phyloP scores from a whole-genome alignment of 495 filamentous ascomycete genomes.

The Peziza echinospora region DNA sequence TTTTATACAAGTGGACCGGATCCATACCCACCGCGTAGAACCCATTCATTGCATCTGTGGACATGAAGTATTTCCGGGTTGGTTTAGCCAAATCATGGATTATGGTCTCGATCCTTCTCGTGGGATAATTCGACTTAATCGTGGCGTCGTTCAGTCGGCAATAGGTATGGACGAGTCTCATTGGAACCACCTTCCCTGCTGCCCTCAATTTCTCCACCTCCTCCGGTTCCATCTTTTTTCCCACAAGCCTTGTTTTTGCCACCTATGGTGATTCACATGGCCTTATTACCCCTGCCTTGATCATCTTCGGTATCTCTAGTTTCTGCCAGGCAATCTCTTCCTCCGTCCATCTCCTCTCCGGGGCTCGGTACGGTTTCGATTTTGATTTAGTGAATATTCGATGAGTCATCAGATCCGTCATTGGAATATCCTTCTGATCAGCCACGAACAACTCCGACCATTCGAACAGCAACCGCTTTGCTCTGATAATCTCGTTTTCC shows the following conservation, averaged over 20 bases:
- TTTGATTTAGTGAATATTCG: not conserved
- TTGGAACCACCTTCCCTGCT: not conserved
- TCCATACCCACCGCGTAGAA: not conserved
- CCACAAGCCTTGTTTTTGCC: not conserved
- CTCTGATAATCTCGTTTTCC: not conserved
- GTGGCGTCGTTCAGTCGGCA: not conserved
- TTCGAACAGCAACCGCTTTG: not conserved
- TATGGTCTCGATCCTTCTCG: not conserved
- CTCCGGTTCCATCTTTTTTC: not conserved
- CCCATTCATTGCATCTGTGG: not conserved
- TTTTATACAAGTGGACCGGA: not conserved
- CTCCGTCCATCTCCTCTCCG: not conserved
- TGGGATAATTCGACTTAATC: not conserved
- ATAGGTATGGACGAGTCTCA: not conserved
- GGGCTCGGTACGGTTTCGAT: not conserved
- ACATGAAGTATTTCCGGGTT: not conserved
- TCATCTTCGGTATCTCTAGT: not conserved
- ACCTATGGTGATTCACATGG: not conserved
- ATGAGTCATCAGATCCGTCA: not conserved
- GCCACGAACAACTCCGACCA: conserved; percentile 1
- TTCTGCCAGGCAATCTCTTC: conserved; percentile 1
- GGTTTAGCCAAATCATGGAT: not conserved
- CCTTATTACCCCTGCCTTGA: not conserved
- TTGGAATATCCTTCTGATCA: not conserved
- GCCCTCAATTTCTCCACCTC: too few species aligned